Evolutionary conservation across 2,329 filamentous ascomycete genomes (phyloP).

Genomic region (Fonsecaea monophora): DNA sequence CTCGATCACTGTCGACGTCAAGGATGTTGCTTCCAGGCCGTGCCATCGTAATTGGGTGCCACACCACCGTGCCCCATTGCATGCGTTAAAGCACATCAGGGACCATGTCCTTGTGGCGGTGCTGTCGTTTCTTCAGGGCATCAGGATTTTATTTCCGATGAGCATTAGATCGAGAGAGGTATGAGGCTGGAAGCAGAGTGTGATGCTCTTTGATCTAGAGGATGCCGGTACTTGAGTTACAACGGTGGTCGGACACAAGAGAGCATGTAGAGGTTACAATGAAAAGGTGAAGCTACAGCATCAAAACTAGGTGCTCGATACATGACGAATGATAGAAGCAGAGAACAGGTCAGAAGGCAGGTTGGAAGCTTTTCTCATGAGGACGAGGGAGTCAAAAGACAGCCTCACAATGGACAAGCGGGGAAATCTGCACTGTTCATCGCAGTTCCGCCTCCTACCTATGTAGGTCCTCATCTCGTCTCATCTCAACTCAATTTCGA

Average conservation of each 20-base stretch:
- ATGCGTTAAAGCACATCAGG: background rate
- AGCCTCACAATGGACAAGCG: background rate
- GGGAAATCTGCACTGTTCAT: background rate
- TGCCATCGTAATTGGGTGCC: constrained; percentile 27
- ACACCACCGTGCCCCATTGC: constrained; percentile 10
- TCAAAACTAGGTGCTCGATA: background rate
- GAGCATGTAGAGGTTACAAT: background rate
- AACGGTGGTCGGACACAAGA: no score
- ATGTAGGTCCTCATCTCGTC: no score
- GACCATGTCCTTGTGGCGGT: constrained; percentile 23
- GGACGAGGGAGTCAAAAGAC: background rate
- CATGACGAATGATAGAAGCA: background rate
- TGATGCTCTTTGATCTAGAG: background rate
- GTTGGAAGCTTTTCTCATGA: background rate
- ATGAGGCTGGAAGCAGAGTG: background rate
- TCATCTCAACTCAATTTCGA: background rate
- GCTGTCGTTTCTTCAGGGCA: background rate
- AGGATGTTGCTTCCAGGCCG: constrained; percentile 12
- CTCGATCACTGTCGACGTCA: constrained; percentile 23
- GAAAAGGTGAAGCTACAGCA: background rate
- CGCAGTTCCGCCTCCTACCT: background rate
- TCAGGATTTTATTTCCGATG: background rate
- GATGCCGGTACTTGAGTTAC: background rate
- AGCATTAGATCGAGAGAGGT: background rate
- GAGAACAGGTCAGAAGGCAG: background rate